Conservation (phyloP, 1,139 yeast species). For the Kluyveromyces sp. region DNA sequence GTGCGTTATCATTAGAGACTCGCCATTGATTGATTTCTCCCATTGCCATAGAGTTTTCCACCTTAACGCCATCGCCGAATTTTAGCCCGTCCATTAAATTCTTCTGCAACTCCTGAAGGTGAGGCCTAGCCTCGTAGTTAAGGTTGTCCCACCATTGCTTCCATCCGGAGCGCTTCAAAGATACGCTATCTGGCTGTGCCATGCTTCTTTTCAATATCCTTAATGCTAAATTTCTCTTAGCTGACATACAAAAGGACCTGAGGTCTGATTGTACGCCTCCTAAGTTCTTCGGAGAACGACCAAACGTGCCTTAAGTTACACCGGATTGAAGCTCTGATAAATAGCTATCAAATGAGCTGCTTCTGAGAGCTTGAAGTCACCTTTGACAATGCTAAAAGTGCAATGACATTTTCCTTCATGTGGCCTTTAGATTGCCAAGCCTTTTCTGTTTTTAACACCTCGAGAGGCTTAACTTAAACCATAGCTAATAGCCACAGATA, state of each 20-base stretch:
- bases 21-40: constrained; percentile 26
- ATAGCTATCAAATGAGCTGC: neutral
- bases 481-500: neutral
- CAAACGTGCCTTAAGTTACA: neutral
- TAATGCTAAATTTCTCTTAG: constrained; percentile 5
- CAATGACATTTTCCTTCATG: neutral
- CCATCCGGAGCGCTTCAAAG: constrained; percentile 14
- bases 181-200: constrained; percentile 7
- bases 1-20: constrained; percentile 17
- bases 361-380: neutral
- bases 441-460: neutral
- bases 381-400: neutral
- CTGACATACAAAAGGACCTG: constrained; percentile 2
- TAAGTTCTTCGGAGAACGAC: neutral
- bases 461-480: neutral
- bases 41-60: constrained; percentile 13
- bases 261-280: neutral
- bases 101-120: constrained; percentile 14
- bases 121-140: constrained; percentile 6
- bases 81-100: constrained; percentile 14
- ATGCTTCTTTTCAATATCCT: constrained; percentile 8
- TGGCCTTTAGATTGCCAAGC: neutral
- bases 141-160: constrained; percentile 8
- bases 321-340: neutral
- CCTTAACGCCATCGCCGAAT: constrained; percentile 10